These are phyloP conservation scores for Talaromyces wortmannii DNA, from an alignment of 495 filamentous ascomycete species.

Conservation along the genomic window DNA sequence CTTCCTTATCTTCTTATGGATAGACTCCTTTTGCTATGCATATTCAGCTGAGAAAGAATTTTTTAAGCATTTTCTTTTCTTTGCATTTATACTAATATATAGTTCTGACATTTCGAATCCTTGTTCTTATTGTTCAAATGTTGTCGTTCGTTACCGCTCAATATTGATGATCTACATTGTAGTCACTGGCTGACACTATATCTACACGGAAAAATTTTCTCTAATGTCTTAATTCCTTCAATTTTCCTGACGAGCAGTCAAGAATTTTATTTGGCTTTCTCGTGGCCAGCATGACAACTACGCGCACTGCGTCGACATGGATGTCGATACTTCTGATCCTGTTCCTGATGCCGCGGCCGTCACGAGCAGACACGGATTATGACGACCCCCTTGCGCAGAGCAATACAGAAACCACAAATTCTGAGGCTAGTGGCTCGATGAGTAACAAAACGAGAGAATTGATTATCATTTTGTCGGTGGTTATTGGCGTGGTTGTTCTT, in stretches of 20 bases:
- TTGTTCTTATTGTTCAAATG: too few species aligned
- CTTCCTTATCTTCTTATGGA: too few species aligned
- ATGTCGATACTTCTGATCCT: neutral
- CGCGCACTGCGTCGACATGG: neutral
- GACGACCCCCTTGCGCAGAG: neutral
- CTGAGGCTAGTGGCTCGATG: neutral
- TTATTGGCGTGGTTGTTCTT: constrained; percentile 18
- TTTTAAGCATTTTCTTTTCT: neutral
- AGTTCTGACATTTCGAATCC: too few species aligned
- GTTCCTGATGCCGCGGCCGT: neutral
- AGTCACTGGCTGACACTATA: neutral
- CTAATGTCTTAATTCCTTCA: too few species aligned
- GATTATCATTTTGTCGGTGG: constrained; percentile 16
- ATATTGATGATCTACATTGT: neutral
- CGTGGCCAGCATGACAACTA: too few species aligned
- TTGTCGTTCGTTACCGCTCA: too few species aligned
- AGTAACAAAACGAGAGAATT: constrained; percentile 8
- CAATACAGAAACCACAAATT: neutral
- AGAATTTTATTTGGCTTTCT: too few species aligned
- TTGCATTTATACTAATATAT: too few species aligned
- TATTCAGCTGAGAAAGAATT: neutral
- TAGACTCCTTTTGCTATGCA: neutral
- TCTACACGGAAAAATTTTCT: too few species aligned
- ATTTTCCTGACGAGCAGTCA: too few species aligned
- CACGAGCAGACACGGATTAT: neutral